Evolutionary conservation across 805 yeast species (phyloP).

Genomic region (Cyberlindnera subsufficiens): DNA sequence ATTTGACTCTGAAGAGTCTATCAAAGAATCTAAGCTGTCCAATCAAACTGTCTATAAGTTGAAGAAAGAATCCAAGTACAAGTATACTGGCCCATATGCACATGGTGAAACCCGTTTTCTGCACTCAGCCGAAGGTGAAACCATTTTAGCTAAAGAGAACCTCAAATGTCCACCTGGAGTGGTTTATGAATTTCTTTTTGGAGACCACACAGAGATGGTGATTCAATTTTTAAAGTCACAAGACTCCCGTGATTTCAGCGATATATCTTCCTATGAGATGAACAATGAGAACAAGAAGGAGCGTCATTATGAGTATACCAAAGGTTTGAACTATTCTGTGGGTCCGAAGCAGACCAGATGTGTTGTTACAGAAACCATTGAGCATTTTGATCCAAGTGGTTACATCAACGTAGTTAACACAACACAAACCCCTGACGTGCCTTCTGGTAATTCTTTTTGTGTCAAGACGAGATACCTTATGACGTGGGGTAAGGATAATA

Average conservation of each 20-base stretch:
- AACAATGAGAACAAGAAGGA: constrained; percentile 36
- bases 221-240: constrained; percentile 34
- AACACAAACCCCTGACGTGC: constrained; percentile 88
- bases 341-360: constrained; percentile 93
- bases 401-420: constrained; percentile 56
- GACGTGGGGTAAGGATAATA: constrained; percentile 66
- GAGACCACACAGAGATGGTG: constrained; percentile 43
- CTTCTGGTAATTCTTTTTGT: constrained; percentile 79
- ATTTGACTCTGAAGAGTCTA: constrained; percentile 18
- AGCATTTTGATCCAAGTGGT: constrained; percentile 45
- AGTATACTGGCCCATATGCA: constrained; percentile 57
- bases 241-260: constrained; percentile 30
- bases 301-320: constrained; percentile 60
- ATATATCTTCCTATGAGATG: constrained; percentile 27
- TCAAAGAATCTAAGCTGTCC: constrained; percentile 8
- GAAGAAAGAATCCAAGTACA: constrained; percentile 33
- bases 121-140: constrained; percentile 42
- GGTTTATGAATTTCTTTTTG: constrained; percentile 65
- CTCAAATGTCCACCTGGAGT: constrained; percentile 74
- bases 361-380: constrained; percentile 52
- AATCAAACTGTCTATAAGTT: constrained; percentile 28
- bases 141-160: constrained; percentile 42
- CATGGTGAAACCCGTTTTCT: constrained; percentile 54
- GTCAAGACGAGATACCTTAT: constrained; percentile 69
- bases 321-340: constrained; percentile 71